Conservation (phyloP, 106 monocot species). For the Gastrodia elata region DNA sequence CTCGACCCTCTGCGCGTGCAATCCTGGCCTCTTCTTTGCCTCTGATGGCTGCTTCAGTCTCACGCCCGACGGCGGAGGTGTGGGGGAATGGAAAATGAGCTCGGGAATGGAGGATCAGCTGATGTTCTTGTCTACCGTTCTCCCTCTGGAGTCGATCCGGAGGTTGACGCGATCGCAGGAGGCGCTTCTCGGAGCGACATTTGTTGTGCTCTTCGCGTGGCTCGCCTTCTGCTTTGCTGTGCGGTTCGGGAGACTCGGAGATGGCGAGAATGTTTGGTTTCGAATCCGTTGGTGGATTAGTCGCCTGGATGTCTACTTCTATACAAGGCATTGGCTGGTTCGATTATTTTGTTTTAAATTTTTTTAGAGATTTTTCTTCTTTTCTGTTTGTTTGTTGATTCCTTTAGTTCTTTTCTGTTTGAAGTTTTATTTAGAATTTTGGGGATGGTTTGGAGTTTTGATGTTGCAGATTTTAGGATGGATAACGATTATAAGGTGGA, state of each 20-base stretch:
- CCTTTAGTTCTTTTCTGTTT: background rate
- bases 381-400: background rate
- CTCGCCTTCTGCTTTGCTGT: constrained; percentile 46
- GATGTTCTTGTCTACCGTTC: constrained; percentile 39
- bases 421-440: background rate
- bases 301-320: constrained; percentile 51
- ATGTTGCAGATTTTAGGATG: background rate
- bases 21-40: constrained; percentile 37
- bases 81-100: background rate
- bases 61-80: constrained; percentile 22
- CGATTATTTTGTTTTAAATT: no score
- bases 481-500: background rate
- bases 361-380: no score
- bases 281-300: constrained; percentile 67
- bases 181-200: constrained; percentile 48
- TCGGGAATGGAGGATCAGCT: constrained; percentile 24
- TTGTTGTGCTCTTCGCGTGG: constrained; percentile 45
- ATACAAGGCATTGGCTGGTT: constrained; percentile 66
- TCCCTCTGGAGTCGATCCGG: constrained; percentile 52
- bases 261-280: constrained; percentile 43
- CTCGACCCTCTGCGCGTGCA: constrained; percentile 46
- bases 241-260: constrained; percentile 29
- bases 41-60: constrained; percentile 24
- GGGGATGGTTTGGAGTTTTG: background rate
- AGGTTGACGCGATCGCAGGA: constrained; percentile 63